phyloP scores from a whole-genome alignment of 495 filamentous ascomycete species.

The Aspergillus coremiiformis region DNA sequence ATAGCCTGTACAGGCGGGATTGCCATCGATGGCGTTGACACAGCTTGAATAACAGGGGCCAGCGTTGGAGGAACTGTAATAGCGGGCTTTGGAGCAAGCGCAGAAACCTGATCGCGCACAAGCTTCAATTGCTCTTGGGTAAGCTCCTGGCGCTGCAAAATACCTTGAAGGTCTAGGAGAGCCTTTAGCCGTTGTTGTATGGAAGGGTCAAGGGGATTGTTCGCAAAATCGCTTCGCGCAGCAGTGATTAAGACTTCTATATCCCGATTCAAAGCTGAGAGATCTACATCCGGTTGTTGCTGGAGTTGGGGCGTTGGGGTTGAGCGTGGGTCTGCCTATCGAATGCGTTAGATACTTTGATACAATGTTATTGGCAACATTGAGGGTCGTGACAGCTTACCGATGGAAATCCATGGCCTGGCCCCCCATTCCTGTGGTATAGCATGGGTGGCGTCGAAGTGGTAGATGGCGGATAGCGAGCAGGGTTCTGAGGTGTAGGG shows the following conservation, averaged over 20 bases:
- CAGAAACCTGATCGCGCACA: conserved; percentile 71
- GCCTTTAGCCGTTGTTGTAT: conserved; percentile 74
- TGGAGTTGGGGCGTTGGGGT: conserved; percentile 36
- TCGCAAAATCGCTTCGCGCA: conserved; percentile 63
- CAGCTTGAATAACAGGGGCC: conserved; percentile 16
- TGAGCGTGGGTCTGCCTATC: conserved; percentile 20
- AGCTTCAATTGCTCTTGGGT: conserved; percentile 71
- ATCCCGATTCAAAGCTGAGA: conserved; percentile 73
- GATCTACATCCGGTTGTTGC: conserved; percentile 28
- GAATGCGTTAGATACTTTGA: conserved; percentile 13
- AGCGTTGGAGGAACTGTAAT: conserved; percentile 16
- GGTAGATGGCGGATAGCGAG: conserved; percentile 27
- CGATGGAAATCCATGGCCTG: conserved; percentile 25
- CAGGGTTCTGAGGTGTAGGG: conserved; percentile 54
- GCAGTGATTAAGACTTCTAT: conserved; percentile 65
- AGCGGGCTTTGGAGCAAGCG: conserved; percentile 44
- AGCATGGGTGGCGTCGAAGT: conserved; percentile 13
- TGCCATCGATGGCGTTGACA: conserved; percentile 23
- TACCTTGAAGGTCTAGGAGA: conserved; percentile 73
- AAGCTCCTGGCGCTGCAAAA: conserved; percentile 71
- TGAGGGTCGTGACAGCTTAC: conserved; percentile 19
- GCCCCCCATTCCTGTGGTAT: conserved; percentile 33
- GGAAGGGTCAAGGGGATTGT: conserved; percentile 62
- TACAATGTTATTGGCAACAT: not conserved
- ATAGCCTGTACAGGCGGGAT: conserved; percentile 28